A percentile compares a stretch with the other conserved stretches of the same genome.
Evolutionary conservation across 495 filamentous ascomycete genomes (phyloP).

Genomic region (Hypoxylon trugodes): DNA sequence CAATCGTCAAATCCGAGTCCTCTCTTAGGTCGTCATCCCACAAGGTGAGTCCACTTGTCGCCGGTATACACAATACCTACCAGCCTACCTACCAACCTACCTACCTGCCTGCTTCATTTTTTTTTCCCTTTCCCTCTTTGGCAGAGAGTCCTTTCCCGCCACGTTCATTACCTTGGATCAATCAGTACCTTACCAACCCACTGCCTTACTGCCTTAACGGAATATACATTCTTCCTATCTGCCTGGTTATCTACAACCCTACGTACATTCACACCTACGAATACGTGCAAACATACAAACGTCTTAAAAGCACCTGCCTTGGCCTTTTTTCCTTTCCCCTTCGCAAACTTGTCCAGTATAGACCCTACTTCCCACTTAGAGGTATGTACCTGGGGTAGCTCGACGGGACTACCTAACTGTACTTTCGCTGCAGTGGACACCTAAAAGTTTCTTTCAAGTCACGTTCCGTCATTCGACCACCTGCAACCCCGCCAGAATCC

Average conservation of each 20-base stretch:
- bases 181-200: constrained; percentile 14
- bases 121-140: no score
- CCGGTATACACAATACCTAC: constrained; percentile 16
- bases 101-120: no score
- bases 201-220: constrained; percentile 1
- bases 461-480: constrained; percentile 46
- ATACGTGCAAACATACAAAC: constrained; percentile 18
- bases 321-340: constrained; percentile 20
- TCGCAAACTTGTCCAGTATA: constrained; percentile 29
- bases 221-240: neutral
- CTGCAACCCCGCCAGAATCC: constrained; percentile 47
- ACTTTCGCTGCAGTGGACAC: constrained; percentile 39
- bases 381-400: constrained; percentile 35
- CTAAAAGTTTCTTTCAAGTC: constrained; percentile 41
- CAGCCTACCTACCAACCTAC: constrained; percentile 4
- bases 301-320: constrained; percentile 18
- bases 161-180: constrained; percentile 15
- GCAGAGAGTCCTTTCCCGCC: neutral
- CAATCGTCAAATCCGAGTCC: constrained; percentile 28
- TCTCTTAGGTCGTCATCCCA: constrained; percentile 31
- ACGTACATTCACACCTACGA: no score
- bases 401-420: constrained; percentile 28
- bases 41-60: constrained; percentile 41
- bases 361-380: constrained; percentile 32
- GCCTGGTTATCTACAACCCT: constrained; percentile 3